A percentile compares a stretch with the other conserved stretches of the same genome.
Conservation (phyloP, 805 yeast genomes). For the Torulaspora quercuum region DNA sequence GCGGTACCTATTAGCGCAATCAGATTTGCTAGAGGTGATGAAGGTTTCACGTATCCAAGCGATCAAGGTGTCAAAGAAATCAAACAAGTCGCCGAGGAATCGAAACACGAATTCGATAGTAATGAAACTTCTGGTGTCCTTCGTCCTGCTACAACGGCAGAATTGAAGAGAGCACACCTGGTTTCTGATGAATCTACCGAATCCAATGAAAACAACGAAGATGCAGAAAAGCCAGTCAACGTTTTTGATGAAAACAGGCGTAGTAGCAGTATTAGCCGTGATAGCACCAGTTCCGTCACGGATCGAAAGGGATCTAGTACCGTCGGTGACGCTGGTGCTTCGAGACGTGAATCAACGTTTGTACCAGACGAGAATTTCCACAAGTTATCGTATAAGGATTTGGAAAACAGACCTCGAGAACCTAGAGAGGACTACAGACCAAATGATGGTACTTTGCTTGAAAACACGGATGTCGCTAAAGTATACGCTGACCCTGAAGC, state of each 20-base stretch:
- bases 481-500: slow-evolving; percentile 27
- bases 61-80: slow-evolving; percentile 67
- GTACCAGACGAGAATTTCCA: slow-evolving; percentile 31
- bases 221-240: slow-evolving; percentile 9
- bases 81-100: slow-evolving; percentile 45
- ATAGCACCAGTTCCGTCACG: slow-evolving; percentile 3
- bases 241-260: slow-evolving; percentile 10
- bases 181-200: slow-evolving; percentile 20
- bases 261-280: slow-evolving; percentile 5
- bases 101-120: slow-evolving; percentile 23
- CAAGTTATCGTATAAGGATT: slow-evolving; percentile 26
- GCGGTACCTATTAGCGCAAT: slow-evolving; percentile 64
- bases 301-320: slow-evolving; percentile 17
- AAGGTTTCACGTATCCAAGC: slow-evolving; percentile 50
- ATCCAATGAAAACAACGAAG: slow-evolving; percentile 2
- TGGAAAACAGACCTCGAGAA: slow-evolving; percentile 17
- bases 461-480: slow-evolving; percentile 28
- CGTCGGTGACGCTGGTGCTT: slow-evolving; percentile 31
- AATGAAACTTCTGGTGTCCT: slow-evolving; percentile 29
- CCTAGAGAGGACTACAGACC: slow-evolving; percentile 7
- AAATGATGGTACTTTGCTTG: slow-evolving; percentile 19
- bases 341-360: slow-evolving; percentile 31
- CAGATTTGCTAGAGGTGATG: slow-evolving; percentile 38
- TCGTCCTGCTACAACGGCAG: slow-evolving; percentile 32
- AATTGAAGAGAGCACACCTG: slow-evolving; percentile 31